Evolutionary conservation across 768 basidiomycete species (phyloP), one percentile per base, ranked within the genome.

Genomic region (Russula lepida): DNA sequence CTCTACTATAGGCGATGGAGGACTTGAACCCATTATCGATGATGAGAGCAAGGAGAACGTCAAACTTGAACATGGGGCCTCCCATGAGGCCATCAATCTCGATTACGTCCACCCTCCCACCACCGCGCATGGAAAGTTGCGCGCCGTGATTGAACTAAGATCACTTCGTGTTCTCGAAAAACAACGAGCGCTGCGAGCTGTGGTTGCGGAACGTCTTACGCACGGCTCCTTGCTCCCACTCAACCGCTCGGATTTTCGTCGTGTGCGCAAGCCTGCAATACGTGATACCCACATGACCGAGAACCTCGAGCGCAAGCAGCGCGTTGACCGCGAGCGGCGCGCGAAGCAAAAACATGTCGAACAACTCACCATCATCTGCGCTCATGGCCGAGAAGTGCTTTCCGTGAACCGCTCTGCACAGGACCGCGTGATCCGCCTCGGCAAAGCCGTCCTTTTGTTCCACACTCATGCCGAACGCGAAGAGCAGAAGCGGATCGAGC

Each of bases 331-430:
- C 23, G 95, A 98, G 74, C 85, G 87, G 25, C 85, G 92, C 37
- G 94, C 94, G 46, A 98, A 98, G 73, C 88, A 92, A 76, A 94
- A 95, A 71, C 97, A 99, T 69, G 82, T 95, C 69, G 94, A 95
- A 65, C 94, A 98, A 68, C 87, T 99, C 68, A 79, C 77, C 32
- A 82, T 89, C 59, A 98, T 99, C 65, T 88, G 86, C 69, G 72
- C 78, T 37, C 95, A 99, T 71, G 93, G 92, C 0, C 80, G 79
- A 57, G 85, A 89, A 32, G 78, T 98, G 52, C 72, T 86, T 39
- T 77, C 76, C n/a, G 83, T 78, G 32, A 88, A 88, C 69, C 72
- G 77, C 25, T 67, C 70, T 9, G 82, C 87, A 17, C 78, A 89
- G 28, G 77, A 81, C 27, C 86, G 88, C 59, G 75, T 79, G 64